phyloP scores from a whole-genome alignment of 192 early-diverging fungal species.

The Linnemannia zychae region DNA sequence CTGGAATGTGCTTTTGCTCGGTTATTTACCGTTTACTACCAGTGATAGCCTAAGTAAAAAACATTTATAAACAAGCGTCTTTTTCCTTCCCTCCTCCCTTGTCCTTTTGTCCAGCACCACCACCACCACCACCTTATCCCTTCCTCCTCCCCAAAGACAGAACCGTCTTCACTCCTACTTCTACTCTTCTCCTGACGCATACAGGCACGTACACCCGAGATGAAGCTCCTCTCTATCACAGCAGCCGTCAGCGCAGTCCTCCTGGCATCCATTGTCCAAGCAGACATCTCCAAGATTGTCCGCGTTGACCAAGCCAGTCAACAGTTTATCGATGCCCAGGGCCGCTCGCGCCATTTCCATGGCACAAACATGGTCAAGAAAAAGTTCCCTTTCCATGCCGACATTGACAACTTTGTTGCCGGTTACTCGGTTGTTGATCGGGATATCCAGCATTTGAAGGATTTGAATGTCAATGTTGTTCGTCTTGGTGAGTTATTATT shows the following conservation, averaged over 20 bases:
- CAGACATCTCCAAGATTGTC: conserved; percentile 59
- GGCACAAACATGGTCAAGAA: conserved; percentile 74
- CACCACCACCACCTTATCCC: background rate
- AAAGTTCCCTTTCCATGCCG: conserved; percentile 60
- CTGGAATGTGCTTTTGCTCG: too few species aligned
- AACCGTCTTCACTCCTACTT: background rate
- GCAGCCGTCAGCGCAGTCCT: conserved; percentile 22
- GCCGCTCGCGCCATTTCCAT: conserved; percentile 67
- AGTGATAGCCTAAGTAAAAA: too few species aligned
- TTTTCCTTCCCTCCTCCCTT: background rate
- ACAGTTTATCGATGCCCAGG: conserved; percentile 61
- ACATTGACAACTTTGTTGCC: conserved; percentile 58
- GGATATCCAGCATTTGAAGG: conserved; percentile 57
- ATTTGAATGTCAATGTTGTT: conserved; percentile 48
- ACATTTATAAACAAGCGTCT: background rate
- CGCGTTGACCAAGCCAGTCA: conserved; percentile 57
- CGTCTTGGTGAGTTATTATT: conserved; percentile 36
- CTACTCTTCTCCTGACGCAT: background rate
- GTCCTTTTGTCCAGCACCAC: background rate
- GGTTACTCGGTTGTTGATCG: conserved; percentile 58
- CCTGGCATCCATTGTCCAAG: conserved; percentile 11
- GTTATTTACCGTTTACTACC: too few species aligned
- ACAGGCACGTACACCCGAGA: background rate
- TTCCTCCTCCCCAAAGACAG: background rate
- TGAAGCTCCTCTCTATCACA: conserved; percentile 36